Evolutionary conservation across 1,284 basidiomycete species (phyloP).

Genomic region (Naganishia cerealis): DNA sequence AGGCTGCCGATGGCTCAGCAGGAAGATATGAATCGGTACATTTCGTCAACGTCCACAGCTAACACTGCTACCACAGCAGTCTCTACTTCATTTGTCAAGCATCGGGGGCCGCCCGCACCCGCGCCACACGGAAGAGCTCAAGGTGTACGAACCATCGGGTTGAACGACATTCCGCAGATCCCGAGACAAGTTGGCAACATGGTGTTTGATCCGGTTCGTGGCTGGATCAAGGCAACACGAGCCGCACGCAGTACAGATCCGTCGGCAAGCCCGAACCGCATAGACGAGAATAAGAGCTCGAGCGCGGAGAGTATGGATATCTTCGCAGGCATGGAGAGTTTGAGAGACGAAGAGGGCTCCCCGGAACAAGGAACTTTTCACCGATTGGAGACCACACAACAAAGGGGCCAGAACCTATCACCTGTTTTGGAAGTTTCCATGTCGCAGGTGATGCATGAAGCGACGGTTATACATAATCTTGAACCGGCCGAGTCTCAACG

Average conservation of each 20-base stretch:
- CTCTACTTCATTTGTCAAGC: slow-evolving; percentile 79
- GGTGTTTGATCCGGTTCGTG: slow-evolving; percentile 73
- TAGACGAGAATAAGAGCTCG: slow-evolving; percentile 36
- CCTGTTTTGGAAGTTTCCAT: slow-evolving; percentile 19
- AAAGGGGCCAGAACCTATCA: slow-evolving; percentile 15
- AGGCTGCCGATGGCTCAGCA: background rate
- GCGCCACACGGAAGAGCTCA: slow-evolving; percentile 30
- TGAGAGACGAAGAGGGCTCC: slow-evolving; percentile 46
- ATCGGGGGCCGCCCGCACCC: slow-evolving; percentile 63
- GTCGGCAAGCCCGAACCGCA: slow-evolving; percentile 47
- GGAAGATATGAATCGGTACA: slow-evolving; percentile 78
- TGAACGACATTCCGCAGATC: slow-evolving; percentile 66
- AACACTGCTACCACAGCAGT: slow-evolving; percentile 62
- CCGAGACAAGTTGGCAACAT: slow-evolving; percentile 79
- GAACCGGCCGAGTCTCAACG: background rate
- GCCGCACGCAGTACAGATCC: slow-evolving; percentile 30
- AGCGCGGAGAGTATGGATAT: slow-evolving; percentile 72
- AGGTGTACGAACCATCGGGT: slow-evolving; percentile 63
- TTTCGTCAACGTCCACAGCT: slow-evolving; percentile 58
- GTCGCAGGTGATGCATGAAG: slow-evolving; percentile 23
- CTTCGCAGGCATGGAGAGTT: slow-evolving; percentile 80
- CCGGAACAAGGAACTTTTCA: slow-evolving; percentile 9
- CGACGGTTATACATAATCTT: background rate
- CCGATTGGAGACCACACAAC: slow-evolving; percentile 15
- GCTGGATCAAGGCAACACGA: slow-evolving; percentile 70